These are phyloP conservation scores for Blastosporella zonata DNA, from an alignment of 1,284 basidiomycete genomes.

Conservation along the genomic window DNA sequence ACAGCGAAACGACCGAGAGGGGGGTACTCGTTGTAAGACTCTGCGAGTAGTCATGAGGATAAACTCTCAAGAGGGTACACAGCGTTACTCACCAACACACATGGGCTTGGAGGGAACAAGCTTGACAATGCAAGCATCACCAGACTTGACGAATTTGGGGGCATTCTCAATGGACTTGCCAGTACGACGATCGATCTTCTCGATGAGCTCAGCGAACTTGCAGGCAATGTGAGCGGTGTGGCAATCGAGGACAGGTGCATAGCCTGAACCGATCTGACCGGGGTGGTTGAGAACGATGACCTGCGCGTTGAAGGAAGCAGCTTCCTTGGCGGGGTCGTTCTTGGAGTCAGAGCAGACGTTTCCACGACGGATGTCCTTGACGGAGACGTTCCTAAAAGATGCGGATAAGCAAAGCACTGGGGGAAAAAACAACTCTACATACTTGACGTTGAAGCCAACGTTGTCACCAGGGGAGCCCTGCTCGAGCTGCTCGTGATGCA, in stretches of 20 bases:
- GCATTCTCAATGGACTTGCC: constrained; percentile 87
- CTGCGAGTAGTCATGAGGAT: constrained; percentile 8
- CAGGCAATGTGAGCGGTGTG: constrained; percentile 99
- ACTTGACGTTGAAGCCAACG: constrained; percentile 98
- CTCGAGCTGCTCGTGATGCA: constrained; percentile 99
- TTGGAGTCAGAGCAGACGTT: constrained; percentile 99
- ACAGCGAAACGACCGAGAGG: constrained; percentile 99
- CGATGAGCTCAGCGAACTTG: constrained; percentile 97
- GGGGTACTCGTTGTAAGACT: constrained; percentile 97
- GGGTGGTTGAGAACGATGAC: constrained; percentile 99
- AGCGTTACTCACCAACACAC: constrained; percentile 63
- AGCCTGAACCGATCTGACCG: constrained; percentile 98
- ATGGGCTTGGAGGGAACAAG: constrained; percentile 96
- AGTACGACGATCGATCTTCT: constrained; percentile 99
- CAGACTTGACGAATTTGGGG: constrained; percentile 98
- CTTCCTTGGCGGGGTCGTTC: constrained; percentile 99
- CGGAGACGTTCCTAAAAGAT: constrained; percentile 90
- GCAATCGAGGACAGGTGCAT: constrained; percentile 98
- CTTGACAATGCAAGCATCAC: constrained; percentile 96
- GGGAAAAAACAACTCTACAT: constrained; percentile 28
- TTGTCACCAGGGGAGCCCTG: constrained; percentile 98
- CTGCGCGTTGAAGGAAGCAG: constrained; percentile 99
- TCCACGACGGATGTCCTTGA: constrained; percentile 99
- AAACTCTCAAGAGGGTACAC: no score
- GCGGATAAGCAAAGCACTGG: not conserved